Percentiles rank a stretch among this genome's conserved stretches.
Conservation (phyloP, 106 monocot genomes). For the Acorus gramineus region DNA sequence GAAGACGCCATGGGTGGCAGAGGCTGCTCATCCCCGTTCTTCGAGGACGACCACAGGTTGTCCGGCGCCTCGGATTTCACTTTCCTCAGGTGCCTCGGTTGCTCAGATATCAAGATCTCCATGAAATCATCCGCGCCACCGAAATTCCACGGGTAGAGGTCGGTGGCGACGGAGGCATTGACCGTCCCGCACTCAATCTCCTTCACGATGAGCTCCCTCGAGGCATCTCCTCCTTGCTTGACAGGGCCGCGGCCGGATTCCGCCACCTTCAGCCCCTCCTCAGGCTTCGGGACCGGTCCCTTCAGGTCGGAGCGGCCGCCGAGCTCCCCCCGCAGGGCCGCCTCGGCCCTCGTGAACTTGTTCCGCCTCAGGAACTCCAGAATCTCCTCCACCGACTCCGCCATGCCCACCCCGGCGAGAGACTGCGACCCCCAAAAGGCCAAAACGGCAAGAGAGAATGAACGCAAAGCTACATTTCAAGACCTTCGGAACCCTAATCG, state of each 20-base stretch:
- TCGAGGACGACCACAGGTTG: constrained; percentile 29
- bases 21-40: constrained; percentile 24
- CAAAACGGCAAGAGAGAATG: too few species aligned
- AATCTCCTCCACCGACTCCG: constrained; percentile 68
- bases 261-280: too few species aligned
- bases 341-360: constrained; percentile 72
- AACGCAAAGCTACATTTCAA: too few species aligned
- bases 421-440: too few species aligned
- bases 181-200: constrained; percentile 57
- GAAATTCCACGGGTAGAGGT: constrained; percentile 77
- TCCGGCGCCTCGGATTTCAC: constrained; percentile 8
- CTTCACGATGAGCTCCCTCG: constrained; percentile 83
- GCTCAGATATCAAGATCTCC: constrained; percentile 51
- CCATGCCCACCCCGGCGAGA: constrained; percentile 17
- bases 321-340: constrained; percentile 74
- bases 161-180: constrained; percentile 30
- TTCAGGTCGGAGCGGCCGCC: constrained; percentile 26
- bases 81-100: constrained; percentile 9
- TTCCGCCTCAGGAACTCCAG: constrained; percentile 76
- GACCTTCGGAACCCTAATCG: too few species aligned
- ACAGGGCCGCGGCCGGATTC: too few species aligned
- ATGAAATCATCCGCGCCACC: constrained; percentile 18
- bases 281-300: constrained; percentile 14
- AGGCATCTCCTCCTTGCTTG: not conserved
- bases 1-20: too few species aligned